Base-by-base conservation (phyloP, 768 basidiomycete species). In the Boletus pseudopeckii region DNA sequence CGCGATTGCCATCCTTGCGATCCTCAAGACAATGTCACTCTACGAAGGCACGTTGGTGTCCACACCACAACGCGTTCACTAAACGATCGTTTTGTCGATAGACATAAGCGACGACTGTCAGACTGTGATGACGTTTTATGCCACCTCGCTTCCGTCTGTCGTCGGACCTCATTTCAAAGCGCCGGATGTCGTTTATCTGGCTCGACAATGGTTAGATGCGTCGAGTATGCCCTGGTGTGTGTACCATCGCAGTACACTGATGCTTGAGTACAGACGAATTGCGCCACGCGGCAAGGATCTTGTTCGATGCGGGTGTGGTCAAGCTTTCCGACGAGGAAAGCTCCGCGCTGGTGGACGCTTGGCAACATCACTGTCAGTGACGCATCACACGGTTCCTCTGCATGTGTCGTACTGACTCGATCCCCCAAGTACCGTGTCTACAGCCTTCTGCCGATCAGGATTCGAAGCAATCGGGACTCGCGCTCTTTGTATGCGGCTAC, bases 401-500 rank as follows among this genome's bases (percentile, higher is more conserved):
- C 32, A 14, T 40, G 17, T 43, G n/a, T 45, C 15, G 32, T 55
- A 10, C 53, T 68, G 51, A 68, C 33, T 11, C 15, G 36, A 22
- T 13, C 41, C 37, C 20, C 30, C 3, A 55, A 90, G 86, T 86
- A 6, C 86, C 86, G 3, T 79, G 76, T 47, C 67, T 84, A 40
- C 85, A 84, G 61, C 79, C 84, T 1, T 76, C 81, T 37, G 78
- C 77, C 0, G 79, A 86, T 43, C 81, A 78, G 50, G 82, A 88
- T 58, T 78, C 79, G 1, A 67, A 74, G 1, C 76, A 70, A 9
- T 79, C 87, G 0, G 88, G 88, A 2, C 73, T 86, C 24, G 86
- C 92, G 0, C 71, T 98, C 5, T 86, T 90, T 48, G 73, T 98
- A 24, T 85, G 91, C 38, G 94, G 94, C 0, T 86, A 85, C 57